Percentiles rank a stretch among this genome's conserved stretches.
Evolutionary conservation across 306 rosid genomes (phyloP).

Genomic region (Begonia loranthoides): DNA sequence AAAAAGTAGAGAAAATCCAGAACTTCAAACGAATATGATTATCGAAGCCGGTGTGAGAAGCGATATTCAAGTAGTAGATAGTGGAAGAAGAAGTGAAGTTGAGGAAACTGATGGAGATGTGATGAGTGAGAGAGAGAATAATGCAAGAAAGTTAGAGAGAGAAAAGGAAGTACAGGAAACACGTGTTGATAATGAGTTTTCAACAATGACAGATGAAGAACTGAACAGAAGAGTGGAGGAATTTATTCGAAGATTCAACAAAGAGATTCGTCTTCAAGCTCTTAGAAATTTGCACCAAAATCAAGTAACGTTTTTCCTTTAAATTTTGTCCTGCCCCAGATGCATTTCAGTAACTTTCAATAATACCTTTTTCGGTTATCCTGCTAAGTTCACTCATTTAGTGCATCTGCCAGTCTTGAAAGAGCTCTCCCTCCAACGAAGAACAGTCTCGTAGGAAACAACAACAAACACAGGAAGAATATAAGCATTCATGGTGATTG

Average conservation of each 20-base stretch:
- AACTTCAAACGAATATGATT: conserved; percentile 10
- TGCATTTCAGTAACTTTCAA: too few species aligned
- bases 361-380: too few species aligned
- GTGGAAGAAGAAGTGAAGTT: neutral
- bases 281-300: too few species aligned
- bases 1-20: conserved; percentile 11
- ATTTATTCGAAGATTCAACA: conserved; percentile 59
- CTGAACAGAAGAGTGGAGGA: conserved; percentile 64
- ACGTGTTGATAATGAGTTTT: conserved; percentile 43
- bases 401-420: too few species aligned
- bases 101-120: neutral
- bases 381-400: too few species aligned
- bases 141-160: conserved; percentile 4
- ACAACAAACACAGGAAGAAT: too few species aligned
- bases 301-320: too few species aligned
- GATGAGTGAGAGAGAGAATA: too few species aligned
- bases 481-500: too few species aligned
- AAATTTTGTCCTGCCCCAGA: too few species aligned
- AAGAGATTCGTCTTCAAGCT: conserved; percentile 47
- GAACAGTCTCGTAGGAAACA: too few species aligned
- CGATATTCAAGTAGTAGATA: conserved; percentile 14
- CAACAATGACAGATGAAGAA: conserved; percentile 61
- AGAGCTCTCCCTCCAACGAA: too few species aligned
- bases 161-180: conserved; percentile 1
- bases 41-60: neutral